Percentiles rank a stretch among this genome's conserved stretches.
These are phyloP conservation scores for Ophiosphaerella herpotricha DNA, from an alignment of 2,329 filamentous ascomycete genomes.

Conservation along the genomic window DNA sequence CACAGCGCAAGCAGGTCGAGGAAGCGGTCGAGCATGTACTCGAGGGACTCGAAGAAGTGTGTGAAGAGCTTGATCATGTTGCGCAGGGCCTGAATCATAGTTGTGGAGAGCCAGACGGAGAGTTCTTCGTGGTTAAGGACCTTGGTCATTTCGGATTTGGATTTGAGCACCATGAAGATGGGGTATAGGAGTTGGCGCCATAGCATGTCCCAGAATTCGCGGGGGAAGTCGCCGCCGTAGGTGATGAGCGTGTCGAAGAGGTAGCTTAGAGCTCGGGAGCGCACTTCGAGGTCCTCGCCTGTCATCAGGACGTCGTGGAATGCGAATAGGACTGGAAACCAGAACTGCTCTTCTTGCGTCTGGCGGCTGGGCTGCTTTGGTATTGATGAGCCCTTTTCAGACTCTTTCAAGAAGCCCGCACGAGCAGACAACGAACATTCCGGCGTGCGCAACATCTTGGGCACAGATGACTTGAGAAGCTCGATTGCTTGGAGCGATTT, in stretches of 20 bases:
- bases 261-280: slow-evolving; percentile 86
- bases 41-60: slow-evolving; percentile 93
- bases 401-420: slow-evolving; percentile 55
- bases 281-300: slow-evolving; percentile 94
- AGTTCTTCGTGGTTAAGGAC: slow-evolving; percentile 94
- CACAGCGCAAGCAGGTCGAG: slow-evolving; percentile 91
- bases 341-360: slow-evolving; percentile 94
- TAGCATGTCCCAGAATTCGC: slow-evolving; percentile 97
- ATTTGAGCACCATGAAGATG: slow-evolving; percentile 97
- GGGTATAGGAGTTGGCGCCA: slow-evolving; percentile 97
- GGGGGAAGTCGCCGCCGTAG: slow-evolving; percentile 88
- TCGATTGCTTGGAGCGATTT: slow-evolving; percentile 97
- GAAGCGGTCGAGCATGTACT: slow-evolving; percentile 99
- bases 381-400: slow-evolving; percentile 55
- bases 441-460: slow-evolving; percentile 91
- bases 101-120: slow-evolving; percentile 98
- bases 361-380: slow-evolving; percentile 73
- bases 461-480: slow-evolving; percentile 88
- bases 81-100: slow-evolving; percentile 96
- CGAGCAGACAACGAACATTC: slow-evolving; percentile 87
- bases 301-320: slow-evolving; percentile 99
- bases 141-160: slow-evolving; percentile 94
- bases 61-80: slow-evolving; percentile 99
- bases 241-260: slow-evolving; percentile 92
- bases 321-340: slow-evolving; percentile 97